A percentile compares a stretch with the other conserved stretches of the same genome.
phyloP scores from a whole-genome alignment of 371 early-diverging fungal species.

The Capillidium heterosporum region DNA sequence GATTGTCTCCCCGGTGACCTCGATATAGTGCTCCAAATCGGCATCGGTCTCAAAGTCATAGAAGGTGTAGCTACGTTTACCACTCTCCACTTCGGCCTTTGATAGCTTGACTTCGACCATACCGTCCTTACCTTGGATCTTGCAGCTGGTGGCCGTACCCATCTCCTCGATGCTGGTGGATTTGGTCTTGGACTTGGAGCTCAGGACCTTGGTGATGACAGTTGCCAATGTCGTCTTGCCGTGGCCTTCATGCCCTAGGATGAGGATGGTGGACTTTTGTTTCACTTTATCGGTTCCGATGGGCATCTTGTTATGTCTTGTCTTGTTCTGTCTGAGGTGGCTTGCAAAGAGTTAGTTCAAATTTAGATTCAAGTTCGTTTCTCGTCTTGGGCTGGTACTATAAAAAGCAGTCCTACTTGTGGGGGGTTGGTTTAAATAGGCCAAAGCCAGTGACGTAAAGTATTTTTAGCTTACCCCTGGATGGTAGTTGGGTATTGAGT shows the following conservation, averaged over 20 bases:
- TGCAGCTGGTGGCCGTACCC: not conserved
- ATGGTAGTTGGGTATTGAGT: too few relatives aligned
- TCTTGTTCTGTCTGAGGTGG: too few relatives aligned
- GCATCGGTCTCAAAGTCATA: not conserved
- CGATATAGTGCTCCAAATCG: not conserved
- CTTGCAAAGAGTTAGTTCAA: too few relatives aligned
- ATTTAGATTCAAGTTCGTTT: too few relatives aligned
- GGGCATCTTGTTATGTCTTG: slow-evolving; percentile 3
- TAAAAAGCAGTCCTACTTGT: too few relatives aligned
- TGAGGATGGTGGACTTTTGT: not conserved
- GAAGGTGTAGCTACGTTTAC: not conserved
- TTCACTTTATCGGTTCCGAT: not conserved
- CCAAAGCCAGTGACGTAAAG: too few relatives aligned
- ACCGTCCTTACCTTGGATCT: not conserved
- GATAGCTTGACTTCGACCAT: not conserved
- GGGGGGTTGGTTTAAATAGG: too few relatives aligned
- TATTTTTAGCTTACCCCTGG: too few relatives aligned
- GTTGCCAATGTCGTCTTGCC: slow-evolving; percentile 1
- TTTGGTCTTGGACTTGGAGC: not conserved
- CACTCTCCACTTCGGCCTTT: not conserved
- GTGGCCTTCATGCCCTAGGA: not conserved
- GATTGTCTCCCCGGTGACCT: not conserved
- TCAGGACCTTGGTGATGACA: not conserved
- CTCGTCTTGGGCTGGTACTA: too few relatives aligned
- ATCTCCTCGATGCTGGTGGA: not conserved